Base-by-base conservation (phyloP, 2,329 filamentous ascomycete genomes). In the Knoxdaviesia proteae region DNA sequence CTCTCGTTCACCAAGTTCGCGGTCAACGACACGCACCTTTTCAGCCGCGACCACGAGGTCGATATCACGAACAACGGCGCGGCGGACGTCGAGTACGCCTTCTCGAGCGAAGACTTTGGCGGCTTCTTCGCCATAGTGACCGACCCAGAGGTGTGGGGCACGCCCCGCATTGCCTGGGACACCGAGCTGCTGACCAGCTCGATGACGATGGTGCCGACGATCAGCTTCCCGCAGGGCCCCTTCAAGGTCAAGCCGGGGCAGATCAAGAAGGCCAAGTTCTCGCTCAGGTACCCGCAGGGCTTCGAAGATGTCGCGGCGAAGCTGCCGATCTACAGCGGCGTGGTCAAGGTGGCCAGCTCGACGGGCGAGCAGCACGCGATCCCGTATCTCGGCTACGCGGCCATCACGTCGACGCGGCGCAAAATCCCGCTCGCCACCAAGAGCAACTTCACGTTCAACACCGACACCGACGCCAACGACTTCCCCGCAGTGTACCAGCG, bases 11-110 rank as follows among this genome's bases (percentile, higher is more conserved):
- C 60, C 34, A 61, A 63, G 6, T 62, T 71, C 38, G 57, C 62
- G 7, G 59, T 71, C 43, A 65, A 63, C 41, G 68, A 71, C 43
- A 68, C 64, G 0, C 55, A 60, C 36, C 47, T 62, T 41, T 65
- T 69, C 45, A 47, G 47, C 9, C 45, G 53, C 1, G 44, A 45
- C 5, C 61, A 60, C 52, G 48, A 42, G 0, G 51, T 60, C 29
- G 50, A 54, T 36, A 59, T 71, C 43, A 63, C 57, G 30, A 71
- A 71, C 49, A 56, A 53, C n/a, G 65, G 56, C 30, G 52, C 52
- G 29, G 52, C 54, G 11, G 52, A 55, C 3, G 52, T 63, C 10
- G 54, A 55, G 5, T 70, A 69, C 49, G 55, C 50, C 0, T 58
- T 64, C 40, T 40, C 20, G 2, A 20, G 20, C 20, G 20, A 20